Evolutionary conservation across 805 yeast species (phyloP).

Genomic region (Nakazawaea siamensis): DNA sequence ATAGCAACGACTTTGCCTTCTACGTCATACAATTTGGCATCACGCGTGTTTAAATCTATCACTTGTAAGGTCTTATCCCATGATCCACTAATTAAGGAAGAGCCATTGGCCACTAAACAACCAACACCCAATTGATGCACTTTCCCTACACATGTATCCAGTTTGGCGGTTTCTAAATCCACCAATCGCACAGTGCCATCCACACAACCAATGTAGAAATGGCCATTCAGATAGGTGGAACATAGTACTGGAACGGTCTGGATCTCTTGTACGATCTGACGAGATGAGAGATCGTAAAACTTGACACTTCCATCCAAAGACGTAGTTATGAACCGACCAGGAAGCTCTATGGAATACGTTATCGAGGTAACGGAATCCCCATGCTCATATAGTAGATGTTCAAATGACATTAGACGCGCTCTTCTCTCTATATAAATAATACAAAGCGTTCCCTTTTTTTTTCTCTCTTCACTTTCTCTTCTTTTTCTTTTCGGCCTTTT

Average conservation of each 20-base stretch:
- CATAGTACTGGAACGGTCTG: slow-evolving; percentile 2
- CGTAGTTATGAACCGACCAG: background rate
- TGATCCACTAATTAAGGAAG: slow-evolving; percentile 43
- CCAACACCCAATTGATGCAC: slow-evolving; percentile 34
- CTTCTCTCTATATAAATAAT: too few species aligned
- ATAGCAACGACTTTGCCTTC: slow-evolving; percentile 52
- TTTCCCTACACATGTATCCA: slow-evolving; percentile 17
- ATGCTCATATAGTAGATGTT: slow-evolving; percentile 3
- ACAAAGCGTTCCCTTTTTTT: too few species aligned
- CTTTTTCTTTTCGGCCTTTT: slow-evolving; percentile 19
- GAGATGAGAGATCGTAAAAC: background rate
- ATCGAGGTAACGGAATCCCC: slow-evolving; percentile 4
- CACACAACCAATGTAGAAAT: slow-evolving; percentile 28
- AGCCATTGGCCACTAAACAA: slow-evolving; percentile 19
- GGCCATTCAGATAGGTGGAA: background rate
- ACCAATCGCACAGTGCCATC: slow-evolving; percentile 46
- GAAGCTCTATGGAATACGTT: background rate
- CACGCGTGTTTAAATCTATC: slow-evolving; percentile 31
- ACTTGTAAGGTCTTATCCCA: slow-evolving; percentile 50
- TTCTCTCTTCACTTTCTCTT: background rate
- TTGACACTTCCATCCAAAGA: slow-evolving; percentile 7
- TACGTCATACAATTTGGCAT: slow-evolving; percentile 15
- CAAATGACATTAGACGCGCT: too few species aligned
- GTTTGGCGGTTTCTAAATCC: slow-evolving; percentile 38
- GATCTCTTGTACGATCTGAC: background rate